Conservation (phyloP, 108 stramenopile genomes). For the Phaeodactylum tricornutum region DNA sequence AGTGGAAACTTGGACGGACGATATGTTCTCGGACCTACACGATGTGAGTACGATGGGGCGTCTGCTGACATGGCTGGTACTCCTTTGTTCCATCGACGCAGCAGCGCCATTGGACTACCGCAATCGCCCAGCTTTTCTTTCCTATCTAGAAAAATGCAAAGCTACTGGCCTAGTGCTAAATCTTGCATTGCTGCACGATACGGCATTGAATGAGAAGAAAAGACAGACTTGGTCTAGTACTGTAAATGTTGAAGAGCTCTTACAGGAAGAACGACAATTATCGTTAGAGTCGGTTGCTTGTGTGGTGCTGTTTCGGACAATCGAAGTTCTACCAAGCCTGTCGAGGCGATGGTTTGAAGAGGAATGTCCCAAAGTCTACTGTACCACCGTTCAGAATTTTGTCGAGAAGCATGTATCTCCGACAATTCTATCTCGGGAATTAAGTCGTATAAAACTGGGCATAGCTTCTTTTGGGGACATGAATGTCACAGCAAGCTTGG, state of each 20-base stretch:
- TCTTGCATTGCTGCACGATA: conserved; percentile 37
- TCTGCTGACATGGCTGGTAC: conserved; percentile 51
- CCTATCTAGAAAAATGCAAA: conserved; percentile 36
- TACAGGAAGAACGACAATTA: too few species aligned
- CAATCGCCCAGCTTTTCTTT: conserved; percentile 48
- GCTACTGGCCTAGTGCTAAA: conserved; percentile 34
- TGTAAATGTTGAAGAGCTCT: conserved; percentile 9
- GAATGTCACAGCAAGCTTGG: conserved; percentile 54
- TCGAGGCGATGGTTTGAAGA: conserved; percentile 76
- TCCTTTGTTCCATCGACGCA: conserved; percentile 37
- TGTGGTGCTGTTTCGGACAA: conserved; percentile 50
- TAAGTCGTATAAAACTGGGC: conserved; percentile 48
- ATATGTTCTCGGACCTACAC: conserved; percentile 14
- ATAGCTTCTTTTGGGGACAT: conserved; percentile 55
- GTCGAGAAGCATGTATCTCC: conserved; percentile 67
- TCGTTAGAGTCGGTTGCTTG: too few species aligned
- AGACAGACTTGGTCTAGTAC: conserved; percentile 10
- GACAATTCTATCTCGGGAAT: conserved; percentile 46
- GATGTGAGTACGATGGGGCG: conserved; percentile 27
- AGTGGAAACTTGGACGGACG: conserved; percentile 34
- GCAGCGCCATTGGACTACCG: conserved; percentile 40
- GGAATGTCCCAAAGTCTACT: conserved; percentile 49
- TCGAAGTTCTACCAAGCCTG: conserved; percentile 65
- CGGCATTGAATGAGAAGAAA: conserved; percentile 22
- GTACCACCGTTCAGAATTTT: conserved; percentile 39